Percentiles rank a stretch among this genome's conserved stretches.
phyloP scores from a whole-genome alignment of 2,329 filamentous ascomycete genomes.

The Arthrobotrys sinensis region DNA sequence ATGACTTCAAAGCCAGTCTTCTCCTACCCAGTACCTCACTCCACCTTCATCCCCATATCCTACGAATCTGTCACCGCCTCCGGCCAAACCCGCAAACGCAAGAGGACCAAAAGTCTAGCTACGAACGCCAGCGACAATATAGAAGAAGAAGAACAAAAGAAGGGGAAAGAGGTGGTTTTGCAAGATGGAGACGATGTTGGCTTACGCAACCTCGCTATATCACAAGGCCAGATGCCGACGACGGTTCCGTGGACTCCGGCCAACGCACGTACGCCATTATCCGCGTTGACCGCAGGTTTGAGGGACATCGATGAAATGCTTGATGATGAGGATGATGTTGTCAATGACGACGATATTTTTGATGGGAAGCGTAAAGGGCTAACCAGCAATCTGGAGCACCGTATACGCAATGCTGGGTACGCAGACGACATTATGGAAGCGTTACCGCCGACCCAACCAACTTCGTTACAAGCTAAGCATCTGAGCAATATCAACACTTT shows the following conservation, averaged over 20 bases:
- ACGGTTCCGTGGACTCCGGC: slow-evolving; percentile 34
- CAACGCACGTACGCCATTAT: slow-evolving; percentile 34
- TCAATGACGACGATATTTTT: slow-evolving; percentile 23
- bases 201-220: slow-evolving; percentile 42
- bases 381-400: slow-evolving; percentile 38
- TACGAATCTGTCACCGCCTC: slow-evolving; percentile 52
- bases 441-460: slow-evolving; percentile 50
- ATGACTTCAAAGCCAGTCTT: slow-evolving; percentile 58
- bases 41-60: slow-evolving; percentile 60
- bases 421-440: slow-evolving; percentile 45
- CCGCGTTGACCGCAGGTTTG: slow-evolving; percentile 30
- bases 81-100: slow-evolving; percentile 48
- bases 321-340: neutral
- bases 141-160: slow-evolving; percentile 30
- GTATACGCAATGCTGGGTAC: slow-evolving; percentile 51
- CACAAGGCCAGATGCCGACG: slow-evolving; percentile 23
- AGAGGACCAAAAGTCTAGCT: slow-evolving; percentile 55
- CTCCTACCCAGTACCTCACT: slow-evolving; percentile 58
- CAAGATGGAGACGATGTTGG: slow-evolving; percentile 27
- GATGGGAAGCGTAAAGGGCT: slow-evolving; percentile 38
- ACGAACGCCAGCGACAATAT: slow-evolving; percentile 36
- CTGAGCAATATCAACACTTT: slow-evolving; percentile 62
- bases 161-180: neutral
- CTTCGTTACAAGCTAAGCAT: slow-evolving; percentile 61
- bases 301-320: neutral